Percentiles rank a stretch among this genome's conserved stretches.
These are phyloP conservation scores for Ophiocordyceps sinensis DNA, from an alignment of 2,329 filamentous ascomycete genomes.

Conservation along the genomic window DNA sequence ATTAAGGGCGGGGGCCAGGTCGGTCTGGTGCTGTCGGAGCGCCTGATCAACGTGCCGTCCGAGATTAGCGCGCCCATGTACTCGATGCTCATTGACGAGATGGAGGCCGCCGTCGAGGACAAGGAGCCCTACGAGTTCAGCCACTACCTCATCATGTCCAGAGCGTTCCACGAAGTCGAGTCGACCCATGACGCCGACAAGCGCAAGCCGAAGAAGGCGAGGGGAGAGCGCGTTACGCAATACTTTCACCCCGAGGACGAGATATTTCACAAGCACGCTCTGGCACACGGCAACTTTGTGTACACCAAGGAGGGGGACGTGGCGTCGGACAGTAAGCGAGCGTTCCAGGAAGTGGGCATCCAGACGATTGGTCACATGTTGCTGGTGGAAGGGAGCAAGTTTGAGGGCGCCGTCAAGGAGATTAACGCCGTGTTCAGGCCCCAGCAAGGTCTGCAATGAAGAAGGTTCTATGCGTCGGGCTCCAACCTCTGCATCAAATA, in stretches of 20 bases:
- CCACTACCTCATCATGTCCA: constrained; percentile 83
- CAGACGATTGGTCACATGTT: constrained; percentile 74
- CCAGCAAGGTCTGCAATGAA: constrained; percentile 30
- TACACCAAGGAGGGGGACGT: constrained; percentile 73
- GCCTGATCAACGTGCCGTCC: constrained; percentile 91
- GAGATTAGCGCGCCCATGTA: constrained; percentile 91
- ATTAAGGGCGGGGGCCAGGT: constrained; percentile 44
- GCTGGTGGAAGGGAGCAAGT: constrained; percentile 67
- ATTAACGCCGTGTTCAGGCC: constrained; percentile 59
- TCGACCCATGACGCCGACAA: constrained; percentile 59
- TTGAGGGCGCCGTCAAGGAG: constrained; percentile 60
- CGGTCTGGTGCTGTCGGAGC: constrained; percentile 79
- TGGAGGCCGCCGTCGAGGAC: constrained; percentile 75
- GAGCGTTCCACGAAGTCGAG: constrained; percentile 80
- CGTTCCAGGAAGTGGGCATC: constrained; percentile 88
- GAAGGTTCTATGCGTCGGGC: constrained; percentile 5
- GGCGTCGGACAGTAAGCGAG: constrained; percentile 78
- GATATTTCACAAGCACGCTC: constrained; percentile 62
- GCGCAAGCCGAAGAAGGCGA: constrained; percentile 49
- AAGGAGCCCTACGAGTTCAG: constrained; percentile 86
- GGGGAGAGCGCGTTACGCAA: constrained; percentile 49
- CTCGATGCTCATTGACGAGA: constrained; percentile 83
- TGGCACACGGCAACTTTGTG: constrained; percentile 55
- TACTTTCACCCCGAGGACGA: constrained; percentile 98
- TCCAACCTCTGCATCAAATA: constrained; percentile 89